Conservation (phyloP, 139 green algal species). For the Chlorella sp. region DNA sequence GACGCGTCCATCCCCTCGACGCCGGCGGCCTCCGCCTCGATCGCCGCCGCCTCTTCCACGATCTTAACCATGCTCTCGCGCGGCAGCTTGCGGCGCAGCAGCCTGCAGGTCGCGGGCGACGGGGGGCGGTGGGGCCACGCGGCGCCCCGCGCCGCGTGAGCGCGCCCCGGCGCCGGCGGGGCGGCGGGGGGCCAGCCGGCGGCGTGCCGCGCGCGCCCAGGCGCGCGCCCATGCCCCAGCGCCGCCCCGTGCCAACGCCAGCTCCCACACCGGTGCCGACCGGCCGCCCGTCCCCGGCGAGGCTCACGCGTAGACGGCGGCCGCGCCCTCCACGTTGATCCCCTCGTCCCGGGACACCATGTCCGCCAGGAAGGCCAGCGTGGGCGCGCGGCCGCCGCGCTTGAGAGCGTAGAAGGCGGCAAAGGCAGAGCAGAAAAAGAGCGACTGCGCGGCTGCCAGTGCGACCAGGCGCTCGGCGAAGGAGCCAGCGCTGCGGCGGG, state of each 20-base stretch:
- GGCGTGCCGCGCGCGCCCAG: too few relatives aligned
- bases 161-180: too few relatives aligned
- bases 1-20: constrained; percentile 71
- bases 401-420: neutral
- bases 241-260: too few relatives aligned
- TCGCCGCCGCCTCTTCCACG: constrained; percentile 80
- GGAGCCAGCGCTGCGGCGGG: constrained; percentile 43
- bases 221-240: too few relatives aligned
- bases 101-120: neutral
- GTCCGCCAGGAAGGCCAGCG: constrained; percentile 68
- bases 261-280: too few relatives aligned
- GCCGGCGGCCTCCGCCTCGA: constrained; percentile 86
- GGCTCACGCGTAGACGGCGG: constrained; percentile 80
- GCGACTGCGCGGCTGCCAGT: constrained; percentile 92
- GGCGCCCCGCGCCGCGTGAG: too few relatives aligned
- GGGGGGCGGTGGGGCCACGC: neutral
- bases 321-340: constrained; percentile 95
- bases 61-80: constrained; percentile 76
- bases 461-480: constrained; percentile 91
- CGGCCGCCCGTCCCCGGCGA: too few relatives aligned
- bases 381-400: neutral
- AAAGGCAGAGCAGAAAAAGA: constrained; percentile 80
- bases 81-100: constrained; percentile 42
- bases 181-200: too few relatives aligned
- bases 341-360: constrained; percentile 95